Evolutionary conservation across 2,329 filamentous ascomycete genomes (phyloP).

Genomic region (Phaeosphaeria sp.): DNA sequence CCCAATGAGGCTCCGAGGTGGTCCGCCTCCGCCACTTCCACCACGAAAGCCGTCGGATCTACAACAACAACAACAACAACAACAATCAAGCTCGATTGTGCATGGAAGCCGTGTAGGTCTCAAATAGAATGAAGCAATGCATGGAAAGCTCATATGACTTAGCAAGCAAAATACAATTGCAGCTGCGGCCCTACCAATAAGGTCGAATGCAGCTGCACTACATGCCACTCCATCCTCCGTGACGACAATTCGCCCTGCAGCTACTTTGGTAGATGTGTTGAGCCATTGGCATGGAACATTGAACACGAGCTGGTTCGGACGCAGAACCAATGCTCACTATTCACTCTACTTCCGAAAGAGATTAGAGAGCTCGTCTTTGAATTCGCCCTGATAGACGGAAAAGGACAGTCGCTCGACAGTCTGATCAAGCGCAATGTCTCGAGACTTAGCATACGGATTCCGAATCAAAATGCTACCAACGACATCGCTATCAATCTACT

Average conservation of each 20-base stretch:
- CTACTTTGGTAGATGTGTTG: constrained; percentile 11
- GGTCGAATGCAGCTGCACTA: constrained; percentile 4
- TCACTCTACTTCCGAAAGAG: constrained; percentile 18
- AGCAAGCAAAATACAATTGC: constrained; percentile 13
- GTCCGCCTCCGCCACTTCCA: neutral
- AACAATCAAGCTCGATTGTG: neutral
- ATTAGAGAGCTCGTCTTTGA: constrained; percentile 23
- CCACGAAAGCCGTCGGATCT: neutral
- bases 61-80: neutral
- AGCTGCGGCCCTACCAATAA: constrained; percentile 6
- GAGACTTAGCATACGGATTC: neutral
- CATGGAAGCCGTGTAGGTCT: constrained; percentile 4
- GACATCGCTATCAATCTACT: constrained; percentile 22
- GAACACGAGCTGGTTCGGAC: neutral
- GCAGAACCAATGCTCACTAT: constrained; percentile 19
- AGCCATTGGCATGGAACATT: constrained; percentile 27
- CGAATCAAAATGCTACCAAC: neutral
- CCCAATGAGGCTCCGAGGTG: neutral
- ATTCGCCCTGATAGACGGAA: constrained; percentile 19
- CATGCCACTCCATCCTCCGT: constrained; percentile 4
- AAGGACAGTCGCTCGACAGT: constrained; percentile 7
- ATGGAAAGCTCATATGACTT: neutral
- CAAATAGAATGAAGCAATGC: neutral
- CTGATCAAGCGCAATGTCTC: neutral
- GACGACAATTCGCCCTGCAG: constrained; percentile 5